phyloP scores from a whole-genome alignment of 2,329 filamentous ascomycete genomes.

The Ophiostoma fasciatum region DNA sequence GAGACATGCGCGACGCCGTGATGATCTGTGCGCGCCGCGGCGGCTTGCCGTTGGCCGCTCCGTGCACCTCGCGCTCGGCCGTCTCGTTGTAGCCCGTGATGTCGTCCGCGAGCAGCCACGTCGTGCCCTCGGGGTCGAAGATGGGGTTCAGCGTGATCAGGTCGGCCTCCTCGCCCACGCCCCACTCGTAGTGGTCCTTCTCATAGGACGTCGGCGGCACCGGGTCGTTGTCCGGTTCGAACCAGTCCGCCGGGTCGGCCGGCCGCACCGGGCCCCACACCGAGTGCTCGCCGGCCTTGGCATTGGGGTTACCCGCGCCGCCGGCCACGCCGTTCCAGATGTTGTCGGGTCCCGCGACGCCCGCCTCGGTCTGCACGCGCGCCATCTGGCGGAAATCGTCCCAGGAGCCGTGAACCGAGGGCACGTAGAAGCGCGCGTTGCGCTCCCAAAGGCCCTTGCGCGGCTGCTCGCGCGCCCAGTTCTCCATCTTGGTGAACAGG shows the following conservation, averaged over 20 bases:
- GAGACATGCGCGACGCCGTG: conserved; percentile 71
- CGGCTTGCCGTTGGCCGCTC: conserved; percentile 37
- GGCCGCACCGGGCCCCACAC: conserved; percentile 79
- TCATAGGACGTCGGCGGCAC: conserved; percentile 57
- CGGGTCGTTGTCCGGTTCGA: conserved; percentile 59
- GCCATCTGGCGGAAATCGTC: conserved; percentile 68
- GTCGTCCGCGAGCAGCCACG: conserved; percentile 68
- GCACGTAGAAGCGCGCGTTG: conserved; percentile 63
- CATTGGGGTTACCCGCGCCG: conserved; percentile 18
- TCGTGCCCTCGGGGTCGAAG: conserved; percentile 77
- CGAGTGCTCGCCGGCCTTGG: conserved; percentile 34
- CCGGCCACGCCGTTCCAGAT: conserved; percentile 44
- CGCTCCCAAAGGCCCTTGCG: conserved; percentile 73
- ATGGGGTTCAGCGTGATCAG: conserved; percentile 85
- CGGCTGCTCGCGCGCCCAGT: conserved; percentile 58
- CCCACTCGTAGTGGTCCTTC: conserved; percentile 73
- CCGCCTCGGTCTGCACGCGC: conserved; percentile 59
- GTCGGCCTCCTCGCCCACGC: conserved; percentile 79
- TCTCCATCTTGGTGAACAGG: conserved; percentile 51
- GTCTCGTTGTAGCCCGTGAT: conserved; percentile 70
- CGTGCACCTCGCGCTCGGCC: neutral
- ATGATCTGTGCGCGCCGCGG: conserved; percentile 78
- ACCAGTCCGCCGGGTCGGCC: conserved; percentile 51
- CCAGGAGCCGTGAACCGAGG: conserved; percentile 61
- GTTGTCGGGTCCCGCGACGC: conserved; percentile 49